Conservation (phyloP, 176 grass and related monocot genomes). For the Calamus simplicifolius region DNA sequence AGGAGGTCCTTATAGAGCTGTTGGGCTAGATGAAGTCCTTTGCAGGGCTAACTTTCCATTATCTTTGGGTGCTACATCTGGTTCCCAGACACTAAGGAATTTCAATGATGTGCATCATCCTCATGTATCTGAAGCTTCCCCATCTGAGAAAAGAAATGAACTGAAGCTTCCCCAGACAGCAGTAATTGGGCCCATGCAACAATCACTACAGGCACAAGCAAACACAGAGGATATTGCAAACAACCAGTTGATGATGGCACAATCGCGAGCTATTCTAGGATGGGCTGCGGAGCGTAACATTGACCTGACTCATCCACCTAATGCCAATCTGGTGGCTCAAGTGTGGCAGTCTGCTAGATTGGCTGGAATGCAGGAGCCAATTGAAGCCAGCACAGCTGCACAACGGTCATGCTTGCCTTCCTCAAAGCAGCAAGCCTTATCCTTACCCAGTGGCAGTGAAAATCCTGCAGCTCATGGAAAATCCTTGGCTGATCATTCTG, state of each 20-base stretch:
- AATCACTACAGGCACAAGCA: too few species aligned
- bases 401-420: constrained; percentile 27
- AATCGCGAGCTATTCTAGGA: too few species aligned
- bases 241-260: too few species aligned
- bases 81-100: constrained; percentile 41
- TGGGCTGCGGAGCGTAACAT: too few species aligned
- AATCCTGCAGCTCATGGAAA: constrained; percentile 36
- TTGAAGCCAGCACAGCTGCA: constrained; percentile 35
- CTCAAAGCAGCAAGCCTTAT: constrained; percentile 38
- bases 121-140: constrained; percentile 1
- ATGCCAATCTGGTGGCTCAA: too few species aligned
- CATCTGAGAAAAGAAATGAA: too few species aligned
- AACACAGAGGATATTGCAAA: too few species aligned
- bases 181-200: too few species aligned
- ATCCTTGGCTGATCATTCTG: constrained; percentile 15
- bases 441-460: constrained; percentile 58
- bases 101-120: constrained; percentile 12
- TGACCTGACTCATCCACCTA: too few species aligned
- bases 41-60: constrained; percentile 33
- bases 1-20: constrained; percentile 5
- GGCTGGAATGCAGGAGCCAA: constrained; percentile 63
- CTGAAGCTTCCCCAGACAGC: too few species aligned
- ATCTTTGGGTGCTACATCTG: constrained; percentile 19
- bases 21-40: constrained; percentile 35
- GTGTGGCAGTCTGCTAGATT: constrained; percentile 40